Evolutionary conservation across 2,329 filamentous ascomycete genomes (phyloP).

Genomic region (Hypoxylon sp.): DNA sequence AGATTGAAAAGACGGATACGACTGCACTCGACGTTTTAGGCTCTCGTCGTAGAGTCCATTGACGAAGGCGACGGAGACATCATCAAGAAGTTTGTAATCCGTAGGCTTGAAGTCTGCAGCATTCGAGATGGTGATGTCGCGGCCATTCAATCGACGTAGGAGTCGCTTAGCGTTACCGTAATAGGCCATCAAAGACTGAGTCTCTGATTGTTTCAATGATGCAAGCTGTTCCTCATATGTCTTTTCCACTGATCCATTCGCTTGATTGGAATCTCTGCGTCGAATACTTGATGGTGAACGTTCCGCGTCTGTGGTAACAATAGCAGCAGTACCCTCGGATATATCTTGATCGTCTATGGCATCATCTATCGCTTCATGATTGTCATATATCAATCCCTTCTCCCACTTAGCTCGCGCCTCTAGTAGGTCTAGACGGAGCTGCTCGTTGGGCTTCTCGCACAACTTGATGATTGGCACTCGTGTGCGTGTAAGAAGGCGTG

Average conservation of each 20-base stretch:
- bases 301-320: conserved; percentile 16
- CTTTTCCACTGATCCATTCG: conserved; percentile 3
- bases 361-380: conserved; percentile 58
- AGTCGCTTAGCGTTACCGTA: conserved; percentile 65
- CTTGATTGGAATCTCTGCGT: conserved; percentile 27
- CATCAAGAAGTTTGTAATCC: conserved; percentile 66
- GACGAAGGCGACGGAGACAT: conserved; percentile 69
- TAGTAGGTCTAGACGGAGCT: conserved; percentile 72
- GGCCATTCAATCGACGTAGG: conserved; percentile 64
- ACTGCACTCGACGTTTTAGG: conserved; percentile 62
- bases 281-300: conserved; percentile 17
- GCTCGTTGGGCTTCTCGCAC: conserved; percentile 77
- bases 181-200: conserved; percentile 63
- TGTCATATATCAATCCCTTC: conserved; percentile 63
- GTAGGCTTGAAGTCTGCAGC: conserved; percentile 58
- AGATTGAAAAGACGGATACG: conserved; percentile 64
- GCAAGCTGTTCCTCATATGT: conserved; percentile 43
- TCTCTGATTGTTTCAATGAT: conserved; percentile 60
- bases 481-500: conserved; percentile 82
- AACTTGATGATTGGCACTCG: conserved; percentile 91
- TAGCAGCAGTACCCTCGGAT: conserved; percentile 10
- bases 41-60: conserved; percentile 65
- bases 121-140: conserved; percentile 67
- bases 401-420: conserved; percentile 82
- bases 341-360: conserved; percentile 49